Evolutionary conservation across 1,139 yeast genomes (phyloP).

Genomic region (Waltiozyma sp.): DNA sequence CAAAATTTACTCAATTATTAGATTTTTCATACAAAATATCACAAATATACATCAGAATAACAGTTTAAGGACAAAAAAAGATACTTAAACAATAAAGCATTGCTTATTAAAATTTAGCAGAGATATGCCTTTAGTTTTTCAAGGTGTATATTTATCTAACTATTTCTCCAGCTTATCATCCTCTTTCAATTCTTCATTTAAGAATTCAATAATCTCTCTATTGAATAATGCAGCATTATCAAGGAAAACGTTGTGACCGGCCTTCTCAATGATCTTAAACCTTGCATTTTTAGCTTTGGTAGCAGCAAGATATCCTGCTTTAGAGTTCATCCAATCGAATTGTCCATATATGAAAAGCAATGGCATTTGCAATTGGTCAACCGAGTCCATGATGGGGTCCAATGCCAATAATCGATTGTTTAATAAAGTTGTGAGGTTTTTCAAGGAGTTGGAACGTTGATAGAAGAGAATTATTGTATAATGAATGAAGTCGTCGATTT

Average conservation of each 20-base stretch:
- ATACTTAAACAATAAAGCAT: no score
- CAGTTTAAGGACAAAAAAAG: no score
- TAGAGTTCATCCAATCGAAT: slow-evolving; percentile 76
- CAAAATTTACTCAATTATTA: no score
- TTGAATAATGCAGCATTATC: slow-evolving; percentile 64
- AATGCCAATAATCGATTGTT: slow-evolving; percentile 42
- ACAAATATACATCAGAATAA: no score
- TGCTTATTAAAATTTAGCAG: no score
- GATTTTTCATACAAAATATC: no score
- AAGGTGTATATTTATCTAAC: no score
- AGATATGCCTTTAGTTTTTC: no score
- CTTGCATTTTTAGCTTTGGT: slow-evolving; percentile 16
- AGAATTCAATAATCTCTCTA: slow-evolving; percentile 32
- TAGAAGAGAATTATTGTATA: slow-evolving; percentile 19
- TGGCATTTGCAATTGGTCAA: slow-evolving; percentile 31
- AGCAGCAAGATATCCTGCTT: slow-evolving; percentile 46
- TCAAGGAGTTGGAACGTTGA: slow-evolving; percentile 14
- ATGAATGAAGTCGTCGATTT: slow-evolving; percentile 18
- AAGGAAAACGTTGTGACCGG: slow-evolving; percentile 74
- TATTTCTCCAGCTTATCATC: no score
- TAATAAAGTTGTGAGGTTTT: slow-evolving; percentile 7
- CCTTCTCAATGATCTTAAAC: slow-evolving; percentile 37
- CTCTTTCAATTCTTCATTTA: slow-evolving; percentile 9
- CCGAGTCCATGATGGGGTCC: slow-evolving; percentile 54
- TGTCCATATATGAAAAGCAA: slow-evolving; percentile 65